These are phyloP conservation scores for Amaranthus tricolor DNA, from an alignment of 179 eudicot genomes.

Conservation along the genomic window DNA sequence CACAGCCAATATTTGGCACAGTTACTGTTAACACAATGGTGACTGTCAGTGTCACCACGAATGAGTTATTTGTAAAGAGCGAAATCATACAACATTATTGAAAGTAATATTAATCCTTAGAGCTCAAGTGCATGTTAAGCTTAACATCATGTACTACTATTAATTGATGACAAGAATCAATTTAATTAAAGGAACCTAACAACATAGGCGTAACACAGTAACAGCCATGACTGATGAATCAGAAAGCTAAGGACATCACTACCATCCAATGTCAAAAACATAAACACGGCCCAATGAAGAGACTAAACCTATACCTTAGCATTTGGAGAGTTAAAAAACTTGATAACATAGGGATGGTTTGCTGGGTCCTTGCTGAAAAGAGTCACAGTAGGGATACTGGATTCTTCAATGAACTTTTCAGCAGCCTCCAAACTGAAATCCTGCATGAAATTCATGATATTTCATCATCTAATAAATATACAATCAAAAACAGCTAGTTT, in stretches of 20 bases:
- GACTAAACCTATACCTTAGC: slow-evolving; percentile 52
- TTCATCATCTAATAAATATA: slow-evolving; percentile 10
- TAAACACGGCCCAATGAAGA: neutral
- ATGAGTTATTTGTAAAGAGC: too few species aligned
- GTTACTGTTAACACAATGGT: too few species aligned
- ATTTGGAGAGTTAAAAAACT: slow-evolving; percentile 73
- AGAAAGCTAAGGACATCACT: neutral
- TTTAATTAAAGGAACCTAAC: neutral
- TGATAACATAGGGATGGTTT: slow-evolving; percentile 78
- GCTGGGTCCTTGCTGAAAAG: slow-evolving; percentile 76
- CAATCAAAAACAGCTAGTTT: neutral
- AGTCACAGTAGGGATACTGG: slow-evolving; percentile 78
- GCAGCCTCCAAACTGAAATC: slow-evolving; percentile 66
- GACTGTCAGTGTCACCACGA: too few species aligned
- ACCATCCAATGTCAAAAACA: neutral
- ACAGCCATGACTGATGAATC: neutral
- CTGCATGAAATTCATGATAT: slow-evolving; percentile 34
- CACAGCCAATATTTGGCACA: too few species aligned
- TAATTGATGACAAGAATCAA: neutral
- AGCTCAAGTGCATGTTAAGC: neutral
- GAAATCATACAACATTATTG: too few species aligned
- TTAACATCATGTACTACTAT: neutral
- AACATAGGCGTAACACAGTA: neutral
- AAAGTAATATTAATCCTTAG: too few species aligned
- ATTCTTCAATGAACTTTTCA: slow-evolving; percentile 71